Percentiles rank a stretch among this genome's conserved stretches.
Evolutionary conservation across 2,329 filamentous ascomycete species (phyloP).

Genomic region (Cryphonectria japonica): DNA sequence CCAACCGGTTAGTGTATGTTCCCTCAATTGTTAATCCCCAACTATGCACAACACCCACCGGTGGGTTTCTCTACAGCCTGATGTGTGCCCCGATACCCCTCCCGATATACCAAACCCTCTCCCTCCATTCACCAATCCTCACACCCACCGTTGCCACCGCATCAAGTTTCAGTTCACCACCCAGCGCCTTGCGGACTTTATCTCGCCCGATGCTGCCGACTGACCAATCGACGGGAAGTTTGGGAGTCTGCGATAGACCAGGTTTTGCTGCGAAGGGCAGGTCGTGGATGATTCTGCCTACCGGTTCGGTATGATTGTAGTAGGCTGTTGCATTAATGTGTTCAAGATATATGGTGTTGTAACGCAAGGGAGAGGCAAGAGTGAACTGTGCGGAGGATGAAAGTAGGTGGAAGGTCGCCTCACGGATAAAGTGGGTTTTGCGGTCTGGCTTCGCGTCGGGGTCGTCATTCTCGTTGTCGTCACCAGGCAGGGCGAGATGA

Average conservation of each 20-base stretch:
- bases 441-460: slow-evolving; percentile 2
- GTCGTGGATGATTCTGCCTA: slow-evolving; percentile 78
- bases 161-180: slow-evolving; percentile 77
- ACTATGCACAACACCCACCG: not conserved
- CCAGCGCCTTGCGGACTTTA: slow-evolving; percentile 77
- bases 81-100: slow-evolving; percentile 72
- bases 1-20: not conserved
- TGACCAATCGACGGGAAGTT: slow-evolving; percentile 81
- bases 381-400: slow-evolving; percentile 86
- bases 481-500: slow-evolving; percentile 61
- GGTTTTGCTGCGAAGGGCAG: slow-evolving; percentile 77
- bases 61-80: slow-evolving; percentile 42
- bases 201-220: slow-evolving; percentile 73
- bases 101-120: slow-evolving; percentile 72
- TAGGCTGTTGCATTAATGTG: slow-evolving; percentile 82
- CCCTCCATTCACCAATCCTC: slow-evolving; percentile 73
- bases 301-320: slow-evolving; percentile 77
- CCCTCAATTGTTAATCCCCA: not conserved
- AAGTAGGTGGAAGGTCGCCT: slow-evolving; percentile 84
- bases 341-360: slow-evolving; percentile 77
- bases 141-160: slow-evolving; percentile 77
- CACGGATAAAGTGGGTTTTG: slow-evolving; percentile 74
- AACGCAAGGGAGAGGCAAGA: slow-evolving; percentile 75
- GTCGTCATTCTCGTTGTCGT: slow-evolving; percentile 43
- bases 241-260: slow-evolving; percentile 72